Base-by-base conservation (phyloP, 2,329 filamentous ascomycete genomes). In the Coccinonectria pachysandricola region DNA sequence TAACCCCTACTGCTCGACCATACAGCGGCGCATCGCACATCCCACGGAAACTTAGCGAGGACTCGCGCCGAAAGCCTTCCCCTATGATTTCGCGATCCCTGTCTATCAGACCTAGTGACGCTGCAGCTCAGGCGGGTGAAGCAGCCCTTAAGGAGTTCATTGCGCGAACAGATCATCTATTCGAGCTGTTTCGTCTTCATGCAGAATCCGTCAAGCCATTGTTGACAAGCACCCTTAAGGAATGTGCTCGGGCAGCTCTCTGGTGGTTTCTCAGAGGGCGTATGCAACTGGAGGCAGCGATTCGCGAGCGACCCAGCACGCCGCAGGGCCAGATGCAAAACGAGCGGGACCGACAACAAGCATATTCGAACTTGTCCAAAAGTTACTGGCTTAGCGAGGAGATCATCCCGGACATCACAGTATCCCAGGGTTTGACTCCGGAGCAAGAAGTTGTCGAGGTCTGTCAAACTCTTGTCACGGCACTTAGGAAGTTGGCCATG, bases 241-340 rank as follows among this genome's bases (percentile, higher is more conserved):
- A 85, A 33, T 79, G 87, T 60, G 64, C 79, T 7, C 70, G 82
- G 31, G 78, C 76, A 13, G 77, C 75, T 4, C 61, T 83, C 1
- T 95, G 87, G 87, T 95, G 87, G 87, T 92, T 94, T 46, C 50
- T 93, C 23, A 79, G 74, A 40, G 87, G 86, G 12, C 76, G 86
- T 35, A 72, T 77, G 45, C 75, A 76, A 7, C 64, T 94, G 26
- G 87, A 94, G 50, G 54, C 59, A 8, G 64, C 78, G 19, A 75
- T 92, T 23, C 69, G 83, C 34, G 75, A 73, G 27, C 68, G 72
- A 6, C 67, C 76, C 15, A 49, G 26, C 19, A 45, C 52, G 6
- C 61, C 68, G 4, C 66, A 74, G 34, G 60, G 56, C 7, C 60
- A 72, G 39, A 60, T 65, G 47, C 58, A 67, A 42, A 67, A 62